These are phyloP conservation scores for Cladosporium sp. DNA, from an alignment of 2,329 filamentous ascomycete species.

Conservation along the genomic window DNA sequence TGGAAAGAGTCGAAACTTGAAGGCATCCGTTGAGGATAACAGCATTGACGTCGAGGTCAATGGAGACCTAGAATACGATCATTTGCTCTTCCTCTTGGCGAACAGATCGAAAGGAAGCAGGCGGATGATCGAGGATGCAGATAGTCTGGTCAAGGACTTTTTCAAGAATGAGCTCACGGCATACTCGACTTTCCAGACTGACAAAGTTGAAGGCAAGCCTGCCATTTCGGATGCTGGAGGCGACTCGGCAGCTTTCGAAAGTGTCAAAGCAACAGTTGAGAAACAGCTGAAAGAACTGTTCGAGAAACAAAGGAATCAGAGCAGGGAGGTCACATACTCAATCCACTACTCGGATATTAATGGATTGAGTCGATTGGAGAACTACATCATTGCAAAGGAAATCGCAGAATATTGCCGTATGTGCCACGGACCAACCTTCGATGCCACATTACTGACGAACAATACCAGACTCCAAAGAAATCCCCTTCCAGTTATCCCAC, in stretches of 20 bases:
- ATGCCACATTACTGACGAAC: slow-evolving; percentile 9
- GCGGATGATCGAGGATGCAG: slow-evolving; percentile 31
- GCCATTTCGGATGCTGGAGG: slow-evolving; percentile 33
- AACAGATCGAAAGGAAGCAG: slow-evolving; percentile 34
- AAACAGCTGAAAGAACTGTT: slow-evolving; percentile 35
- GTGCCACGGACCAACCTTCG: neutral
- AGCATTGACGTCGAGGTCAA: slow-evolving; percentile 34
- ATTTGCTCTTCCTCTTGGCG: slow-evolving; percentile 37
- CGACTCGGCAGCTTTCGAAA: slow-evolving; percentile 30
- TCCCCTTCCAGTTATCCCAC: slow-evolving; percentile 38
- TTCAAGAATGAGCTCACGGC: slow-evolving; percentile 32
- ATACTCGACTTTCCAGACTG: slow-evolving; percentile 36
- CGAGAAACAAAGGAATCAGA: slow-evolving; percentile 28
- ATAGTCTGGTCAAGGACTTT: slow-evolving; percentile 35
- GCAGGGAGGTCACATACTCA: slow-evolving; percentile 31
- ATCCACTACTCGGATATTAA: slow-evolving; percentile 42
- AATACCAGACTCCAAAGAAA: slow-evolving; percentile 31
- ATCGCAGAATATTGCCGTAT: slow-evolving; percentile 13
- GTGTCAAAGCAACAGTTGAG: slow-evolving; percentile 38
- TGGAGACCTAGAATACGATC: slow-evolving; percentile 38
- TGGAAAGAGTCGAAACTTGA: slow-evolving; percentile 32
- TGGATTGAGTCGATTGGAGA: slow-evolving; percentile 40
- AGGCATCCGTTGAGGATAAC: slow-evolving; percentile 27
- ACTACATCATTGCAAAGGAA: slow-evolving; percentile 41
- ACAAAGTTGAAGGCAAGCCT: slow-evolving; percentile 36